These are phyloP conservation scores for Cardamine occulta DNA, from an alignment of 345 rosid species.

Conservation along the genomic window DNA sequence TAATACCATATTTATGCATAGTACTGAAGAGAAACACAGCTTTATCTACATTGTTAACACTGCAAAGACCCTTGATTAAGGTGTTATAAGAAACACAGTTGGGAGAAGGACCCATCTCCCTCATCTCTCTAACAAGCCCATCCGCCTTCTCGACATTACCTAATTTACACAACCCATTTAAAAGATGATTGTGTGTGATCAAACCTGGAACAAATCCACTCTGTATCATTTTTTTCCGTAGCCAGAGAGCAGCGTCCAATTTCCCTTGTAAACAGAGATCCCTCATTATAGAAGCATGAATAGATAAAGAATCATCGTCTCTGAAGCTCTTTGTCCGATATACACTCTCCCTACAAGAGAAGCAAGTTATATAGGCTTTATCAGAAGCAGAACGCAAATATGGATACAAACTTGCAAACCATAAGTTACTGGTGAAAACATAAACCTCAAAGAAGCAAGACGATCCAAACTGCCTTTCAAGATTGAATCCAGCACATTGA, in stretches of 20 bases:
- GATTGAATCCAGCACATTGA: constrained; percentile 60
- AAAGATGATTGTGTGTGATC: constrained; percentile 66
- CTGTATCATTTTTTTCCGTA: constrained; percentile 58
- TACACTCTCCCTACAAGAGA: constrained; percentile 59
- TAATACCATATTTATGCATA: constrained; percentile 56
- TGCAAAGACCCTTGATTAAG: constrained; percentile 65
- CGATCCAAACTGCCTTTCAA: constrained; percentile 72
- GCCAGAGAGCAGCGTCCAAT: constrained; percentile 66
- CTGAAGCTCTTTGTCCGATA: constrained; percentile 39
- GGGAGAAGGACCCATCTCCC: constrained; percentile 68
- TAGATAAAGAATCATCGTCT: constrained; percentile 36
- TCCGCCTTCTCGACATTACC: constrained; percentile 60
- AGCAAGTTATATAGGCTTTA: constrained; percentile 8
- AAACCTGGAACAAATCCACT: constrained; percentile 62
- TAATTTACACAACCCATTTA: constrained; percentile 61
- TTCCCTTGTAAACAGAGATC: constrained; percentile 65
- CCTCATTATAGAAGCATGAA: constrained; percentile 47
- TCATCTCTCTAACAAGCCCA: constrained; percentile 66
- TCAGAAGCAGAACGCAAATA: not conserved
- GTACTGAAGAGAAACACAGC: constrained; percentile 57
- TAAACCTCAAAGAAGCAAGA: constrained; percentile 63
- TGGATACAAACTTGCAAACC: not conserved
- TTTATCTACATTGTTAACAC: constrained; percentile 53
- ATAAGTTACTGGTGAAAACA: not conserved
- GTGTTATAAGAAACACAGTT: constrained; percentile 66